Conservation (phyloP, 192 early-diverging fungal species). For the Geranomyces variabilis region DNA sequence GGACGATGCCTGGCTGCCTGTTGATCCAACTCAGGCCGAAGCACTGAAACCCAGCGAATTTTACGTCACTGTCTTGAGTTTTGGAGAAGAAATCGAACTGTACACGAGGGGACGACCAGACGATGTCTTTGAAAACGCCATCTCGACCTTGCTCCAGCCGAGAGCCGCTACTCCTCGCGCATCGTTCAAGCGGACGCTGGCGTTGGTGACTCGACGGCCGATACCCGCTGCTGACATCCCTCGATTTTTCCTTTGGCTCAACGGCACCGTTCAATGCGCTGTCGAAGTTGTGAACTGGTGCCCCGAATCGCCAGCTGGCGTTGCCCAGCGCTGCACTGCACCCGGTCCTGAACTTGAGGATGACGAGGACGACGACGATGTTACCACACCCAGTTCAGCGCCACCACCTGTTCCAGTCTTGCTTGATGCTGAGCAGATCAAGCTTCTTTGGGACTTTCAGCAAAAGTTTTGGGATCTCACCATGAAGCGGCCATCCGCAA, state of each 20-base stretch:
- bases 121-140: not conserved
- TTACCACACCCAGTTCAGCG: not conserved
- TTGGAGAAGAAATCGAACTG: slow-evolving; percentile 42
- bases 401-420: slow-evolving; percentile 16
- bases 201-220: slow-evolving; percentile 37
- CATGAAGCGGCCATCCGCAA: slow-evolving; percentile 4
- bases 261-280: slow-evolving; percentile 18
- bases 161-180: not conserved
- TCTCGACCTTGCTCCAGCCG: not conserved
- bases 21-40: too few relatives aligned
- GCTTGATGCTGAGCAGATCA: slow-evolving; percentile 23
- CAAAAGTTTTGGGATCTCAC: slow-evolving; percentile 39
- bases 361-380: slow-evolving; percentile 25
- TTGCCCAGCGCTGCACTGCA: too few relatives aligned
- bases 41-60: slow-evolving; percentile 2
- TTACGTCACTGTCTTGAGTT: slow-evolving; percentile 40
- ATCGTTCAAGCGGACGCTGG: slow-evolving; percentile 32
- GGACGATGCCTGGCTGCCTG: not conserved
- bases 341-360: not conserved
- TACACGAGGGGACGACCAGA: slow-evolving; percentile 27
- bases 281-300: slow-evolving; percentile 33
- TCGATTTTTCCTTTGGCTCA: slow-evolving; percentile 34
- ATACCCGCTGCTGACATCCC: slow-evolving; percentile 36
- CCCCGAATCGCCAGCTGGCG: not conserved
- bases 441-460: slow-evolving; percentile 40